Evolutionary conservation across 495 filamentous ascomycete species (phyloP).

Genomic region (Talaromyces trachyspermus): DNA sequence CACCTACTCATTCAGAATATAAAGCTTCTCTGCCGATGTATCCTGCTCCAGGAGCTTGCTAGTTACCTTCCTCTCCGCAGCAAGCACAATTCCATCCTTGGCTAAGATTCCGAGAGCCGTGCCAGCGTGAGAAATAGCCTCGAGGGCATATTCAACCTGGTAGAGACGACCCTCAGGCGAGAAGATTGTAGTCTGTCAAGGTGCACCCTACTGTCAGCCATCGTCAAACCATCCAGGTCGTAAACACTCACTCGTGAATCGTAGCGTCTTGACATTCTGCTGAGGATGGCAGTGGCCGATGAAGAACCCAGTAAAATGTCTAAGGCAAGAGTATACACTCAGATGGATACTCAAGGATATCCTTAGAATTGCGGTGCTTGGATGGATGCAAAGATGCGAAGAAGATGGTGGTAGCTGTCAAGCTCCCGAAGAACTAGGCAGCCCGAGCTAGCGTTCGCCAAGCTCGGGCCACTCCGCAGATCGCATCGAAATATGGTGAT

Average conservation of each 20-base stretch:
- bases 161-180: slow-evolving; percentile 97
- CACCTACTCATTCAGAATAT: slow-evolving; percentile 93
- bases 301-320: not conserved
- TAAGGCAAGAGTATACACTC: not conserved
- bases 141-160: slow-evolving; percentile 98
- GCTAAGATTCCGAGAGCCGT: slow-evolving; percentile 94
- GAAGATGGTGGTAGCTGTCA: slow-evolving; percentile 24
- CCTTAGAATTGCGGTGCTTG: not conserved
- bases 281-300: not conserved
- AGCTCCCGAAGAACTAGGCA: slow-evolving; percentile 32
- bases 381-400: slow-evolving; percentile 3
- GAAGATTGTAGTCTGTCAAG: slow-evolving; percentile 97
- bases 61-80: slow-evolving; percentile 98
- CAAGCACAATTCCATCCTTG: slow-evolving; percentile 96
- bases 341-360: not conserved
- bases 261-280: slow-evolving; percentile 91
- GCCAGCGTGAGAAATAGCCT: slow-evolving; percentile 96
- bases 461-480: slow-evolving; percentile 40
- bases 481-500: slow-evolving; percentile 10
- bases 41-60: slow-evolving; percentile 99
- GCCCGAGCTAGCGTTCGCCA: slow-evolving; percentile 42
- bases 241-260: slow-evolving; percentile 75
- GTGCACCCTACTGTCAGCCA: slow-evolving; percentile 40
- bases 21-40: slow-evolving; percentile 98
- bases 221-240: slow-evolving; percentile 11